Conservation (phyloP, 1,284 basidiomycete genomes). For the Coniferiporia weirii region DNA sequence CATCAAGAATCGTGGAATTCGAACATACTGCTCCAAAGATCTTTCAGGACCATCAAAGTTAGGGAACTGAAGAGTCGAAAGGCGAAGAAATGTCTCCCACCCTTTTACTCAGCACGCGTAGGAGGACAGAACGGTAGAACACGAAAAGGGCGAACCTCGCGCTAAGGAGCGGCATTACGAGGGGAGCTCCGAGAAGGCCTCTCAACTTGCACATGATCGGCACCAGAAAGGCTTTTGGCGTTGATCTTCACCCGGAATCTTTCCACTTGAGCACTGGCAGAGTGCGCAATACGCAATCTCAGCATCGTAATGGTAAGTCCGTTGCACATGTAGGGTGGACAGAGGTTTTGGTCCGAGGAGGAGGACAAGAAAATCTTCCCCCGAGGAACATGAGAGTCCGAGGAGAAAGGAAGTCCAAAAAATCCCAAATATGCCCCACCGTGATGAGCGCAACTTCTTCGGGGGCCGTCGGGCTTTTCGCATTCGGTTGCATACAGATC, state of each 20-base stretch:
- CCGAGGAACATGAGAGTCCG: neutral
- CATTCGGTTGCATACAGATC: too few species aligned
- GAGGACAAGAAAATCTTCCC: neutral
- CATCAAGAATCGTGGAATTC: too few species aligned
- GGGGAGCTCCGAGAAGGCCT: neutral
- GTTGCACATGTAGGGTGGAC: neutral
- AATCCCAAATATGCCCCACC: neutral
- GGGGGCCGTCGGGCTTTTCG: neutral
- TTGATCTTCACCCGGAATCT: slow-evolving; percentile 4
- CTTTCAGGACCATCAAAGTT: too few species aligned
- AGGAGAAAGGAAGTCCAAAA: neutral
- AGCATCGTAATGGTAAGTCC: neutral
- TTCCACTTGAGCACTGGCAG: neutral
- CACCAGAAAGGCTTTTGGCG: slow-evolving; percentile 9
- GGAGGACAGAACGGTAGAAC: neutral
- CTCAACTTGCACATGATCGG: neutral
- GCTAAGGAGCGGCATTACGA: neutral
- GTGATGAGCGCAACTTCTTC: neutral
- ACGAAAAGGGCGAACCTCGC: neutral
- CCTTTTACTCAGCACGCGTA: too few species aligned
- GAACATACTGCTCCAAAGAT: too few species aligned
- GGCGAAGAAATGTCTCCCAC: too few species aligned
- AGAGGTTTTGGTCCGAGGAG: neutral
- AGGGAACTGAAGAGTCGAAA: too few species aligned
- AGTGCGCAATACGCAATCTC: neutral